Conservation (phyloP, 257 asterid genomes). For the Hygrophila difformis region DNA sequence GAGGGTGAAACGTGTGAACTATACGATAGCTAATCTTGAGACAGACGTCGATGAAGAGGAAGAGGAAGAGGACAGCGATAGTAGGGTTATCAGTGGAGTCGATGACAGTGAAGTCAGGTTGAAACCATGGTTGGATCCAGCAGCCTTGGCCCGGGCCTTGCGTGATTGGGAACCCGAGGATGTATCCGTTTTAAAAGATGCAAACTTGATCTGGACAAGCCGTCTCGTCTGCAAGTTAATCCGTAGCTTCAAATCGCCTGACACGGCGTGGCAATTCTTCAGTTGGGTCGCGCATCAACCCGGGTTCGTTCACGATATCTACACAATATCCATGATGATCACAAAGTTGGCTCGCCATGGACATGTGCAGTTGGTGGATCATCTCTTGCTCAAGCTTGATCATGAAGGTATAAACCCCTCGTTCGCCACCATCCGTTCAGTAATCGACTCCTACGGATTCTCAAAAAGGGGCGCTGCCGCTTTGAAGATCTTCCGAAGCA, state of each 20-base stretch:
- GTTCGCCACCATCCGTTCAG: slow-evolving; percentile 59
- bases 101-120: slow-evolving; percentile 34
- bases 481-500: slow-evolving; percentile 40
- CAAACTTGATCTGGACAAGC: slow-evolving; percentile 72
- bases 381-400: slow-evolving; percentile 53
- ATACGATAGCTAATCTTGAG: slow-evolving; percentile 31
- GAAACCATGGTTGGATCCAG: slow-evolving; percentile 90
- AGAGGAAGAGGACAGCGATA: slow-evolving; percentile 33
- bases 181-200: slow-evolving; percentile 46
- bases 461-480: slow-evolving; percentile 66
- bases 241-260: slow-evolving; percentile 56
- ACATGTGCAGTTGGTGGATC: slow-evolving; percentile 50
- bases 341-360: slow-evolving; percentile 74
- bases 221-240: slow-evolving; percentile 80
- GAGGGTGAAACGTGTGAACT: slow-evolving; percentile 50
- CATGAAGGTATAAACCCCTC: slow-evolving; percentile 59
- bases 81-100: slow-evolving; percentile 17
- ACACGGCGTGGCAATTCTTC: slow-evolving; percentile 82
- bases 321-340: slow-evolving; percentile 74
- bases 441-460: slow-evolving; percentile 74
- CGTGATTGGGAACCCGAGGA: slow-evolving; percentile 57
- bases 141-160: slow-evolving; percentile 78
- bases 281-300: slow-evolving; percentile 86
- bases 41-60: slow-evolving; percentile 39
- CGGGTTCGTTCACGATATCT: slow-evolving; percentile 64